Evolutionary conservation across 768 basidiomycete species (phyloP).

Genomic region (Tulasnella calospora): DNA sequence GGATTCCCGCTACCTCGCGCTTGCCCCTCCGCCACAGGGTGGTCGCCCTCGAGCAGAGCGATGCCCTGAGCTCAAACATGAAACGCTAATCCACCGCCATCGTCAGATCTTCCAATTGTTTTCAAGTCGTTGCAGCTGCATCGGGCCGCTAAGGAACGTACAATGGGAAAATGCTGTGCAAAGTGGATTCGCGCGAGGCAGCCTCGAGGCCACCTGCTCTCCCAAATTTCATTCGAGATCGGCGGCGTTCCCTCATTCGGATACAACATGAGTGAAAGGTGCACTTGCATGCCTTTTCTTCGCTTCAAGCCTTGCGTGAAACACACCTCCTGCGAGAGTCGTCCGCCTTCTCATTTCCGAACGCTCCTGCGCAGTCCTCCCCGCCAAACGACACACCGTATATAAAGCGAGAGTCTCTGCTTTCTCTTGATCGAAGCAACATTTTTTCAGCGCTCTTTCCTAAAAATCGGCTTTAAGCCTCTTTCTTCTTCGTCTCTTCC

Average conservation of each 20-base stretch:
- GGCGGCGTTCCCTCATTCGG: slow-evolving; percentile 1
- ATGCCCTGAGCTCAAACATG: not conserved
- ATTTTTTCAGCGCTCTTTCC: not conserved
- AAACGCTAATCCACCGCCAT: not conserved
- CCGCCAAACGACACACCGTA: not conserved
- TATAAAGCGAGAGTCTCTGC: not conserved
- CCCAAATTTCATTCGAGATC: not conserved
- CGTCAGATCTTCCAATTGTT: not conserved
- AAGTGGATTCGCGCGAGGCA: not conserved
- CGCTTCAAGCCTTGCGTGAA: slow-evolving; percentile 7
- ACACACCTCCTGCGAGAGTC: not conserved
- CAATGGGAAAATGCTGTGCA: not conserved
- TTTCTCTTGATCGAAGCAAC: not conserved
- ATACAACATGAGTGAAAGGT: slow-evolving; percentile 5
- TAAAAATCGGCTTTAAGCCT: not conserved
- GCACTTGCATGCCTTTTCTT: not conserved
- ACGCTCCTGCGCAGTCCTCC: not conserved
- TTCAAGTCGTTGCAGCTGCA: not conserved
- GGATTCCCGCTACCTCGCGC: not conserved
- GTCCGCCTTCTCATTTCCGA: slow-evolving; percentile 8
- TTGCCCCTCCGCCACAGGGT: not conserved
- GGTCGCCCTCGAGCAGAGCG: not conserved
- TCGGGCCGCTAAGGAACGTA: not conserved
- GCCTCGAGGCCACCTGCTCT: not conserved
- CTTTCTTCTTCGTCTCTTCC: not conserved